These are phyloP conservation scores for Penicillium bialowiezense DNA, from an alignment of 495 filamentous ascomycete genomes.

Conservation along the genomic window DNA sequence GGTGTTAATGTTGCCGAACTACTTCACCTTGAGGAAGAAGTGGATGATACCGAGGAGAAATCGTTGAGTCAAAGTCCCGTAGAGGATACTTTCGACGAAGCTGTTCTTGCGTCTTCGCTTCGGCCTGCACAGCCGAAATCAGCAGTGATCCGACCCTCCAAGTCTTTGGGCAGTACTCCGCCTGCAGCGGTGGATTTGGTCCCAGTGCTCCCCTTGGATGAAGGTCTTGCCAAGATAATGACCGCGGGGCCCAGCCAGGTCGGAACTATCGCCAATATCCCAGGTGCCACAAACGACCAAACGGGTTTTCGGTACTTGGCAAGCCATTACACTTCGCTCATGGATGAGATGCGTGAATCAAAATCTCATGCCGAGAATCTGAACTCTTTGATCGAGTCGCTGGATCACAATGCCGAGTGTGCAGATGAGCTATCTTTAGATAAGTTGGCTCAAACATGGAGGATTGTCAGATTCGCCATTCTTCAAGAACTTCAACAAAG, in stretches of 20 bases:
- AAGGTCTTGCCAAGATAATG: slow-evolving; percentile 55
- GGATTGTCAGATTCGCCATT: slow-evolving; percentile 61
- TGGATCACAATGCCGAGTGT: slow-evolving; percentile 61
- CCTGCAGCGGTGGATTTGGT: slow-evolving; percentile 49
- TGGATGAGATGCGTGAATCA: slow-evolving; percentile 18
- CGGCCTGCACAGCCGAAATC: slow-evolving; percentile 39
- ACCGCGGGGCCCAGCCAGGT: slow-evolving; percentile 55
- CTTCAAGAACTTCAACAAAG: slow-evolving; percentile 57
- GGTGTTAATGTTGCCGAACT: slow-evolving; percentile 37
- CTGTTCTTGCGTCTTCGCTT: slow-evolving; percentile 49
- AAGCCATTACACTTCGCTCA: slow-evolving; percentile 51
- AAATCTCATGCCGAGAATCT: slow-evolving; percentile 36
- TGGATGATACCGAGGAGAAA: slow-evolving; percentile 34
- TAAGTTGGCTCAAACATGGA: slow-evolving; percentile 73
- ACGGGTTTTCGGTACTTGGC: slow-evolving; percentile 59
- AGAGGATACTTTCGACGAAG: slow-evolving; percentile 62
- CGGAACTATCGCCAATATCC: slow-evolving; percentile 59
- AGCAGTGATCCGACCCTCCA: slow-evolving; percentile 31
- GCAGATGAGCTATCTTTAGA: slow-evolving; percentile 58
- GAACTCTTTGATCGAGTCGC: slow-evolving; percentile 47
- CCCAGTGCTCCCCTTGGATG: slow-evolving; percentile 56
- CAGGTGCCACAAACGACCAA: slow-evolving; percentile 49
- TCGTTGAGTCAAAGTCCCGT: slow-evolving; percentile 63
- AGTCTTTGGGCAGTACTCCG: slow-evolving; percentile 52
- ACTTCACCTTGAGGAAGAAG: slow-evolving; percentile 25